phyloP scores from a whole-genome alignment of 192 early-diverging fungal genomes.

The Entomortierella lignicola region DNA sequence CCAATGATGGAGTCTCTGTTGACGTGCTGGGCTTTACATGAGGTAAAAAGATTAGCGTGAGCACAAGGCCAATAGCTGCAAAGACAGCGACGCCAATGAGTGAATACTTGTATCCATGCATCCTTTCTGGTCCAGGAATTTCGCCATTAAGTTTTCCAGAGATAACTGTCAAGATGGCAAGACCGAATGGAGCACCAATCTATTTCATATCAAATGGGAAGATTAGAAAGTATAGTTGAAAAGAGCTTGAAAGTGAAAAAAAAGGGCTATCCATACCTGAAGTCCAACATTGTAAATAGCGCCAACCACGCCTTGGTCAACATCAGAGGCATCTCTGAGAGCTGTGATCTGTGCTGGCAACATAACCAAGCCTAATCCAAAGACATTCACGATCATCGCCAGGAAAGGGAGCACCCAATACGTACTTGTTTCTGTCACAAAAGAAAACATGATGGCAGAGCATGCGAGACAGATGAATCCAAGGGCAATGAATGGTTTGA shows the following conservation, averaged over 20 bases:
- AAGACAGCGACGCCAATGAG: slow-evolving; percentile 26
- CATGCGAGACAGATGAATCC: slow-evolving; percentile 24
- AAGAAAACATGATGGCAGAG: slow-evolving; percentile 38
- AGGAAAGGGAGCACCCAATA: slow-evolving; percentile 49
- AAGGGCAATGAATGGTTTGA: slow-evolving; percentile 33
- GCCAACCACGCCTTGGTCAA: slow-evolving; percentile 51
- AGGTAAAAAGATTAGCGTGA: slow-evolving; percentile 44
- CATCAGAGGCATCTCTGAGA: slow-evolving; percentile 41
- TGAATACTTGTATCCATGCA: slow-evolving; percentile 45
- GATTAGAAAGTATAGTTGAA: not conserved
- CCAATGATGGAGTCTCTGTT: not conserved
- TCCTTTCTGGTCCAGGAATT: slow-evolving; percentile 14
- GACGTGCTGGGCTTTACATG: slow-evolving; percentile 15
- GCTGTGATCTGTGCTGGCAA: slow-evolving; percentile 49
- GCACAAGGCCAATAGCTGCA: slow-evolving; percentile 17
- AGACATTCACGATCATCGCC: slow-evolving; percentile 31
- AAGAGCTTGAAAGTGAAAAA: not conserved
- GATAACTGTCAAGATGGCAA: slow-evolving; percentile 54
- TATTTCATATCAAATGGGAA: not conserved
- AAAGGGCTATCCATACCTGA: slow-evolving; percentile 15
- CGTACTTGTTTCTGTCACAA: slow-evolving; percentile 22
- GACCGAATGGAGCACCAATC: slow-evolving; percentile 53
- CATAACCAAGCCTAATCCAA: slow-evolving; percentile 45
- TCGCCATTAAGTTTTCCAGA: slow-evolving; percentile 49
- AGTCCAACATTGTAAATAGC: slow-evolving; percentile 55